Percentiles rank a stretch among this genome's conserved stretches.
Conservation (phyloP, 2,329 filamentous ascomycete species). For the Metarhizium rileyi region DNA sequence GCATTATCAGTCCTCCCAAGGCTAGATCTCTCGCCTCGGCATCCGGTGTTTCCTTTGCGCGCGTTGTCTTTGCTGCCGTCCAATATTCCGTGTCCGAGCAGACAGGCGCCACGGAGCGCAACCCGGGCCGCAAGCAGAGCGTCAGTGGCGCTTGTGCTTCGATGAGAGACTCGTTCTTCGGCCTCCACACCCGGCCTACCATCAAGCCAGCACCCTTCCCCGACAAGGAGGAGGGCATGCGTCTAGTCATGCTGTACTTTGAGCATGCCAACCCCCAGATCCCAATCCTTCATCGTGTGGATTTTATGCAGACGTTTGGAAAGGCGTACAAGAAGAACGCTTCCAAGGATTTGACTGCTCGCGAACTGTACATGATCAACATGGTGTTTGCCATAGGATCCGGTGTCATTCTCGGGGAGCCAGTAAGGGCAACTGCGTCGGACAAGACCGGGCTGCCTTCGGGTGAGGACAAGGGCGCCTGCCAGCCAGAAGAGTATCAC, state of each 20-base stretch:
- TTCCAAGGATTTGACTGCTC: slow-evolving; percentile 56
- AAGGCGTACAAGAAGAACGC: slow-evolving; percentile 63
- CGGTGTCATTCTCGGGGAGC: slow-evolving; percentile 74
- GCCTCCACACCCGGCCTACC: slow-evolving; percentile 81
- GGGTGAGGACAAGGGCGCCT: slow-evolving; percentile 30
- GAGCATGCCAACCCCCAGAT: slow-evolving; percentile 96
- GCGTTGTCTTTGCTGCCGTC: slow-evolving; percentile 88
- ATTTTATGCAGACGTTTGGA: slow-evolving; percentile 85
- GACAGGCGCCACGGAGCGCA: slow-evolving; percentile 34
- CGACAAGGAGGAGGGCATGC: slow-evolving; percentile 59
- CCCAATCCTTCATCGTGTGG: slow-evolving; percentile 76
- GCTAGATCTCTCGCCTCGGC: slow-evolving; percentile 75
- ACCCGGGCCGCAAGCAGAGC: slow-evolving; percentile 13
- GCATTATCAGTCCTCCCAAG: slow-evolving; percentile 68
- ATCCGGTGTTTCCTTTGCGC: slow-evolving; percentile 86
- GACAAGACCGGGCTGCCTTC: slow-evolving; percentile 19
- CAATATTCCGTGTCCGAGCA: slow-evolving; percentile 58
- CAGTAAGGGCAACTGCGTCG: slow-evolving; percentile 36
- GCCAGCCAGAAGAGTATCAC: slow-evolving; percentile 91
- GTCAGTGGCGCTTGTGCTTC: slow-evolving; percentile 49
- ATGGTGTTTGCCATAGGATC: slow-evolving; percentile 96
- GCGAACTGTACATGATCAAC: slow-evolving; percentile 88
- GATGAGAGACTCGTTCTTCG: slow-evolving; percentile 94
- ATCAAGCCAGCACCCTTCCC: slow-evolving; percentile 83
- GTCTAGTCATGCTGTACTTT: slow-evolving; percentile 78